Conservation (phyloP, 2,329 filamentous ascomycete species). For the Sporothrix humicola region DNA sequence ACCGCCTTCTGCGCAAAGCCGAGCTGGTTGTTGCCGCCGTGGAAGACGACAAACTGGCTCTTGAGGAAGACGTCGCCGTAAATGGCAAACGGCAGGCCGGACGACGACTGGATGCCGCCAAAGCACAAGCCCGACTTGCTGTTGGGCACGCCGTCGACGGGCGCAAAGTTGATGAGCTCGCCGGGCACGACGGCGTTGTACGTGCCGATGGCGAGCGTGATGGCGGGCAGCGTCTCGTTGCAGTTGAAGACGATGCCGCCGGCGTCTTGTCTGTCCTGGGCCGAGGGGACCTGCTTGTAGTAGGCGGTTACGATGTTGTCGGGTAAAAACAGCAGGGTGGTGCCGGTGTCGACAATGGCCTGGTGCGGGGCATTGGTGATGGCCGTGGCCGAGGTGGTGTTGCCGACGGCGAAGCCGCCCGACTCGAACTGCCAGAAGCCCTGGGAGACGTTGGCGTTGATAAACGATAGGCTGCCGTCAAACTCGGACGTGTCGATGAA, state of each 20-base stretch:
- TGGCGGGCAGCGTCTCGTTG: slow-evolving; percentile 44
- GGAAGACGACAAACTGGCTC: slow-evolving; percentile 45
- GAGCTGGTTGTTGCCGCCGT: slow-evolving; percentile 47
- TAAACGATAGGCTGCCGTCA: slow-evolving; percentile 59
- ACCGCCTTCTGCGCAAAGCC: slow-evolving; percentile 48
- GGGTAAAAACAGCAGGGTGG: slow-evolving; percentile 50
- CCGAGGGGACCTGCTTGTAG: slow-evolving; percentile 48
- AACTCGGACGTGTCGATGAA: slow-evolving; percentile 61
- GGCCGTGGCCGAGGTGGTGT: slow-evolving; percentile 22
- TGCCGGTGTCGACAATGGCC: slow-evolving; percentile 52
- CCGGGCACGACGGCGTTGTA: slow-evolving; percentile 49
- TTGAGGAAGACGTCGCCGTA: slow-evolving; percentile 44
- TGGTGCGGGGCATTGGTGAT: slow-evolving; percentile 43
- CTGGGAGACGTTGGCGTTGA: slow-evolving; percentile 53
- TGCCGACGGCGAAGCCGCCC: slow-evolving; percentile 53
- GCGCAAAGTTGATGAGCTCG: slow-evolving; percentile 47
- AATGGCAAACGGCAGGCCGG: slow-evolving; percentile 40
- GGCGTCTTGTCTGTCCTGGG: slow-evolving; percentile 44
- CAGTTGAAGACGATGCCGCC: slow-evolving; percentile 50
- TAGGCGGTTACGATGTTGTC: slow-evolving; percentile 48
- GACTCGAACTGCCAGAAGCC: slow-evolving; percentile 65
- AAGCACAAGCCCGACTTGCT: slow-evolving; percentile 41
- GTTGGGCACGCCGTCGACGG: slow-evolving; percentile 32
- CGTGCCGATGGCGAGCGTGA: slow-evolving; percentile 46
- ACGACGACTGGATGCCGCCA: slow-evolving; percentile 45